phyloP scores from a whole-genome alignment of 1,139 yeast genomes.

The Candida sp. region DNA sequence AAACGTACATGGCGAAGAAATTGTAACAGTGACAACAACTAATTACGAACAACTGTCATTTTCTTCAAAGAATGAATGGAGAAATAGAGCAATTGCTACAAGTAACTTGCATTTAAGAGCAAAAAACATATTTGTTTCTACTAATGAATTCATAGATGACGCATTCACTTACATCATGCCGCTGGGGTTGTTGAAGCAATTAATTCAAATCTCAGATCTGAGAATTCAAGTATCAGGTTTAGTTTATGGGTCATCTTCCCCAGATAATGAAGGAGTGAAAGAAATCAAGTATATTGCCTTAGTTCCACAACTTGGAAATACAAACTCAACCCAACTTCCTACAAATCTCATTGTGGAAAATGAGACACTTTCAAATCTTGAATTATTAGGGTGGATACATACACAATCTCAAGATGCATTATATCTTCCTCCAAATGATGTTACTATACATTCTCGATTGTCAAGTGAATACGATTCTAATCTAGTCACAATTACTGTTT shows the following conservation, averaged over 20 bases:
- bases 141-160: conserved; percentile 52
- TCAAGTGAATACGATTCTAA: conserved; percentile 29
- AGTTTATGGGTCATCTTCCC: conserved; percentile 73
- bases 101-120: conserved; percentile 70
- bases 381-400: conserved; percentile 79
- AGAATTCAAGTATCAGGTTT: conserved; percentile 82
- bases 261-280: conserved; percentile 66
- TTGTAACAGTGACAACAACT: conserved; percentile 89
- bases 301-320: conserved; percentile 86
- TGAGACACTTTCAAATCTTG: conserved; percentile 40
- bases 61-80: conserved; percentile 88
- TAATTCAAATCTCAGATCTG: conserved; percentile 78
- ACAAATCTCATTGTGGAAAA: conserved; percentile 38
- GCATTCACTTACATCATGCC: conserved; percentile 73
- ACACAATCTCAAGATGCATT: conserved; percentile 65
- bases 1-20: conserved; percentile 95
- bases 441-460: conserved; percentile 48
- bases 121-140: conserved; percentile 66
- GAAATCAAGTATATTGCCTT: conserved; percentile 75
- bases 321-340: conserved; percentile 64
- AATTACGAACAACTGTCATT: conserved; percentile 84
- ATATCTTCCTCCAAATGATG: conserved; percentile 66
- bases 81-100: conserved; percentile 80
- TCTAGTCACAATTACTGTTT: conserved; percentile 59
- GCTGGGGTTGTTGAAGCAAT: conserved; percentile 71